Conservation (phyloP, 225 moss, liverwort and hornwort genomes). For the Physcomitrium patens region DNA sequence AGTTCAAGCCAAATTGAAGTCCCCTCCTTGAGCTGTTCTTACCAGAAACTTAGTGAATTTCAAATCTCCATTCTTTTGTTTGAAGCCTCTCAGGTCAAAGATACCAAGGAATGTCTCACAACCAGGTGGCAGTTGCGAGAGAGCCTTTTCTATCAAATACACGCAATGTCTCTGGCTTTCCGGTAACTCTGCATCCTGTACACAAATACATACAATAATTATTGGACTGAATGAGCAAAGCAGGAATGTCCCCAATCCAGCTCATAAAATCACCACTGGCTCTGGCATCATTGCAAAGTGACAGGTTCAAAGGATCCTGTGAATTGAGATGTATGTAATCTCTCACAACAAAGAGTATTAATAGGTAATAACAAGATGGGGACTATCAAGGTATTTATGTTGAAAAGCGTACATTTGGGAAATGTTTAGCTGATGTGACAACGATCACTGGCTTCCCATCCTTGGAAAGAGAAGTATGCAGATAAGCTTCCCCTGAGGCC, state of each 20-base stretch:
- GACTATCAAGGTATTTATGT: not conserved
- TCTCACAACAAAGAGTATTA: not conserved
- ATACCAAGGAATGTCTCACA: conserved; percentile 74
- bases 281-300: not conserved
- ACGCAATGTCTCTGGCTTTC: conserved; percentile 78
- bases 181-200: conserved; percentile 53
- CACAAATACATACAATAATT: not conserved
- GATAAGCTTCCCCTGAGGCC: conserved; percentile 68
- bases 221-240: conserved; percentile 14
- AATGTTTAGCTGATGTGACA: conserved; percentile 74
- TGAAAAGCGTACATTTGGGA: conserved; percentile 48
- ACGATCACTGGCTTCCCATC: conserved; percentile 69
- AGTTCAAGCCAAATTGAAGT: not conserved
- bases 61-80: conserved; percentile 72
- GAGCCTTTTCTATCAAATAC: conserved; percentile 69
- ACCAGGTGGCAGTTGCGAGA: conserved; percentile 60
- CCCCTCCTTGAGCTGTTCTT: conserved; percentile 14
- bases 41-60: conserved; percentile 81
- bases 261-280: not conserved
- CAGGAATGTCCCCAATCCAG: conserved; percentile 7
- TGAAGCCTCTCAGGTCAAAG: conserved; percentile 76
- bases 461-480: conserved; percentile 60
- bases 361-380: not conserved
- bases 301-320: not conserved
- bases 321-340: not conserved